A percentile compares a stretch with the other conserved stretches of the same genome.
Evolutionary conservation across 2,329 filamentous ascomycete genomes (phyloP).

Genomic region (Seiridium cupressi): DNA sequence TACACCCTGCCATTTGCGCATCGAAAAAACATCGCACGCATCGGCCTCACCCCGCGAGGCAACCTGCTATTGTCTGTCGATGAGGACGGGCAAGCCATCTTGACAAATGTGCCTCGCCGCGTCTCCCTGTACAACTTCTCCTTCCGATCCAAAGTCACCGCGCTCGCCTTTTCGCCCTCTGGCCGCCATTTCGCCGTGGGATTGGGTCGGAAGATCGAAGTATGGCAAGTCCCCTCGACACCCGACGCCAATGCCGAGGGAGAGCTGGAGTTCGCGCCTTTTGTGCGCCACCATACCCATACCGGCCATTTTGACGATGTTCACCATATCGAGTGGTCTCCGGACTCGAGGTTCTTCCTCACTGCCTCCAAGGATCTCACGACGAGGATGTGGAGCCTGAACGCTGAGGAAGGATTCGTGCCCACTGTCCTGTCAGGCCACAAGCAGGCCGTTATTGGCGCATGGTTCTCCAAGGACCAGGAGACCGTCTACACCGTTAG

Average conservation of each 20-base stretch:
- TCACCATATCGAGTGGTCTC: constrained; percentile 88
- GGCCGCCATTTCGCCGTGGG: constrained; percentile 89
- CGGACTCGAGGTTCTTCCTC: constrained; percentile 92
- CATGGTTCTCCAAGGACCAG: constrained; percentile 95
- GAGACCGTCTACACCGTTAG: constrained; percentile 96
- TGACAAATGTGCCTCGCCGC: constrained; percentile 84
- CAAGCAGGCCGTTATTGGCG: constrained; percentile 83
- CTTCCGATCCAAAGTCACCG: constrained; percentile 80
- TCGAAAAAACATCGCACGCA: constrained; percentile 84
- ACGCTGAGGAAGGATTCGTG: constrained; percentile 81
- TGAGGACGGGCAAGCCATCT: constrained; percentile 88
- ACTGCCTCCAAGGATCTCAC: constrained; percentile 91
- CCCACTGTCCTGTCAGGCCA: constrained; percentile 91
- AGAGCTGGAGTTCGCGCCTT: constrained; percentile 91
- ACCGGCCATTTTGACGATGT: constrained; percentile 87
- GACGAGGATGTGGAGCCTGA: constrained; percentile 89
- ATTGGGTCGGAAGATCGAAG: constrained; percentile 82
- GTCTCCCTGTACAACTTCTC: constrained; percentile 93
- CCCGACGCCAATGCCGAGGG: constrained; percentile 76
- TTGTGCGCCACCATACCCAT: constrained; percentile 83
- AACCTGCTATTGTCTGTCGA: constrained; percentile 92
- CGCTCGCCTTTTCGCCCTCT: constrained; percentile 86
- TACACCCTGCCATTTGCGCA: constrained; percentile 87
- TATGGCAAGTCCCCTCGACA: constrained; percentile 93
- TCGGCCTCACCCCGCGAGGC: constrained; percentile 85